Percentiles rank a stretch among this genome's conserved stretches.
Evolutionary conservation across 2,329 filamentous ascomycete species (phyloP).

Genomic region (Purpureocillium lavendulum): DNA sequence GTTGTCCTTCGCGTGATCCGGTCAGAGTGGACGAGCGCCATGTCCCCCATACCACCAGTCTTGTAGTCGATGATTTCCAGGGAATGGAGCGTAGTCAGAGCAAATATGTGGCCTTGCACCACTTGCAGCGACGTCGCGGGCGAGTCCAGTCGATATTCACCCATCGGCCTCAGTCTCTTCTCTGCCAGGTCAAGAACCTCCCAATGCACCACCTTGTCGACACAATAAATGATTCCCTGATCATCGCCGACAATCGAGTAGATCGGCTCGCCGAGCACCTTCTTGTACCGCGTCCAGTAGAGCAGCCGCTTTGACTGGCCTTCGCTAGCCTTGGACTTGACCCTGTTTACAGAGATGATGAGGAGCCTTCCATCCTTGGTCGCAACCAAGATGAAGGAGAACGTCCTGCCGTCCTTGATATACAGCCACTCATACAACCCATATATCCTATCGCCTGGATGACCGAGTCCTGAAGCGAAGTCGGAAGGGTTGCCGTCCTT

Average conservation of each 20-base stretch:
- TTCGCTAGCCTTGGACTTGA: slow-evolving; percentile 8
- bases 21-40: slow-evolving; percentile 37
- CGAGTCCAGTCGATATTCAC: slow-evolving; percentile 41
- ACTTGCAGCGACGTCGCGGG: slow-evolving; percentile 41
- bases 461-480: slow-evolving; percentile 48
- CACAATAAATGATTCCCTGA: slow-evolving; percentile 48
- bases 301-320: slow-evolving; percentile 21
- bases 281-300: slow-evolving; percentile 47
- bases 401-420: slow-evolving; percentile 45
- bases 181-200: slow-evolving; percentile 41
- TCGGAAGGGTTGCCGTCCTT: slow-evolving; percentile 30
- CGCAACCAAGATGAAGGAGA: slow-evolving; percentile 55
- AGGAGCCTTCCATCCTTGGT: slow-evolving; percentile 46
- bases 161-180: slow-evolving; percentile 41
- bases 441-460: slow-evolving; percentile 48
- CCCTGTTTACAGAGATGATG: slow-evolving; percentile 40
- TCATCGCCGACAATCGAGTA: slow-evolving; percentile 47
- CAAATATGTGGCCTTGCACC: slow-evolving; percentile 38
- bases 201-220: slow-evolving; percentile 45
- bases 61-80: slow-evolving; percentile 44
- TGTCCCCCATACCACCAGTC: slow-evolving; percentile 24
- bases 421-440: slow-evolving; percentile 58
- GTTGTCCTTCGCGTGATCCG: slow-evolving; percentile 31
- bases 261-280: slow-evolving; percentile 37
- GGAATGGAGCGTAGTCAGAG: slow-evolving; percentile 45